Base-by-base conservation (phyloP, 768 basidiomycete genomes). In the Panellus pusillus region DNA sequence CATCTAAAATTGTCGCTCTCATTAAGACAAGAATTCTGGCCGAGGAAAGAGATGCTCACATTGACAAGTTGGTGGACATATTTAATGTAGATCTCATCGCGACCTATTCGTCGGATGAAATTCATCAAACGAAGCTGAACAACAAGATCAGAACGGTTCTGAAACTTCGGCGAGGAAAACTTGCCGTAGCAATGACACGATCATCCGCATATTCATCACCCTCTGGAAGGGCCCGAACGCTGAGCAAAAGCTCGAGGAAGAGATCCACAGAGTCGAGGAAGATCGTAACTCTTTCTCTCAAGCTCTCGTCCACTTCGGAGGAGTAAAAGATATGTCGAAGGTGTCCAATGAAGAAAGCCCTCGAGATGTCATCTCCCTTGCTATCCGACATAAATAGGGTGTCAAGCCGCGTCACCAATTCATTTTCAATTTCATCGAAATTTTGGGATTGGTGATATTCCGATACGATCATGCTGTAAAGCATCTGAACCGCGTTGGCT, bases 161-260 rank as follows among this genome's bases (percentile, higher is more conserved):
- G 47, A 9, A 11, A 43, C 18, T n/a, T n/a, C 42, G 47, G 57
- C 19, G 47, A 37, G 35, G 27, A 7, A 47, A 41, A 58, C 75
- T 44, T 66, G 89, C 89, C 46, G 93, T 95, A 11, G 93, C 93
- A 65, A 93, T 92, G 18, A 95, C 91, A 17, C 94, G 84, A 65
- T 98, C 96, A 65, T 98, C 95, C 11, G 91, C 85, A 70, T 87
- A 97, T 71, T 97, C 93, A 60, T 95, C 91, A 11, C 93, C 91
- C 53, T 94, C 91, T 0, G 96, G 96, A 5, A 98, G 74, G 46
- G 86, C 92, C 13, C 93, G 83, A 9, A 98, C 84, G 52, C 84
- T 92, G 31, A 97, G 74, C 42, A 98, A 73, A 15, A 98, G 79
- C 63, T 96, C 91, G 27, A 98, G 81, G 83, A 98, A 98, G 13